phyloP scores from a whole-genome alignment of 192 early-diverging fungal genomes.

The Dispira parvispora region DNA sequence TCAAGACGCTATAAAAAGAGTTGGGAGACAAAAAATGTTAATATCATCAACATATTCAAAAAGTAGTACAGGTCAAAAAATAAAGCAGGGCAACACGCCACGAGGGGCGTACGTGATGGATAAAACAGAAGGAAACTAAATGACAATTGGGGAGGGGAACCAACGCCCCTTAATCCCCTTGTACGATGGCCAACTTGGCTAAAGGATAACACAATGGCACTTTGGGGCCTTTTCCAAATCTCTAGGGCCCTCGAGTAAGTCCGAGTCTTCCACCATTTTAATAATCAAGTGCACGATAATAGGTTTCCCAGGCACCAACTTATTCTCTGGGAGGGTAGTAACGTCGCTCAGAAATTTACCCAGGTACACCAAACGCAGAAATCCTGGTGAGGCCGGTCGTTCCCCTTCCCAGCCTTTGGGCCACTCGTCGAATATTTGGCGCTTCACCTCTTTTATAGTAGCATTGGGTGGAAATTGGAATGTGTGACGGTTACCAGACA shows the following conservation, averaged over 20 bases:
- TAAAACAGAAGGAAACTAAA: no score
- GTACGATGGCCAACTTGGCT: background rate
- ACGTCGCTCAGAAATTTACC: background rate
- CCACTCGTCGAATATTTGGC: slow-evolving; percentile 3
- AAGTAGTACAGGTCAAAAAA: no score
- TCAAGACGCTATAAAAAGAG: no score
- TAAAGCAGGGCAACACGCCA: no score
- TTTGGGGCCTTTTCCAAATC: background rate
- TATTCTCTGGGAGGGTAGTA: background rate
- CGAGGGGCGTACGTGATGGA: no score
- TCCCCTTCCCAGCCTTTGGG: slow-evolving; percentile 11
- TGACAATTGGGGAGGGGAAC: no score
- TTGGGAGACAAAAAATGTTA: no score
- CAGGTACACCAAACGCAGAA: slow-evolving; percentile 5
- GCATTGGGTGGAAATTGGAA: background rate
- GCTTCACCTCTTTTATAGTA: background rate
- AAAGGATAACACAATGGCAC: slow-evolving; percentile 4
- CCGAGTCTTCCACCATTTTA: background rate
- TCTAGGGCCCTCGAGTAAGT: background rate
- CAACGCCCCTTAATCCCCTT: no score
- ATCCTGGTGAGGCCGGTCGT: background rate
- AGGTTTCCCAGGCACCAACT: background rate
- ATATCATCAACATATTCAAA: no score
- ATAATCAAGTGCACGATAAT: slow-evolving; percentile 7
- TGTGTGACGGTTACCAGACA: slow-evolving; percentile 6